These are phyloP conservation scores for Epichloe amarillans DNA, from an alignment of 2,329 filamentous ascomycete species.

Conservation along the genomic window DNA sequence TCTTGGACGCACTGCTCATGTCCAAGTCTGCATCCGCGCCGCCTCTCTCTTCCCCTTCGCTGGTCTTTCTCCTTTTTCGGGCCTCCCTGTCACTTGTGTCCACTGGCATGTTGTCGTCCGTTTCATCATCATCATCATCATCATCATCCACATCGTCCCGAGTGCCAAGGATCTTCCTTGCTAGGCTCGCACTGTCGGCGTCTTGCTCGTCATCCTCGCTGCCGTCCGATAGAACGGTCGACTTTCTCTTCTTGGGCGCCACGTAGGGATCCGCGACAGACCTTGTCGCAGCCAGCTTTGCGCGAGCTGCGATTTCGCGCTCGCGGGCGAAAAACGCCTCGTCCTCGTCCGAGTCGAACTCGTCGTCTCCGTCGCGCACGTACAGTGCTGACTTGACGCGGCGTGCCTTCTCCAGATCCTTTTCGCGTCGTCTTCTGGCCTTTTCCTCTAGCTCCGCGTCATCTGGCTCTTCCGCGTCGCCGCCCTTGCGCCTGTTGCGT, in stretches of 20 bases:
- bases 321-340: conserved; percentile 67
- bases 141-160: conserved; percentile 11
- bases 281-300: conserved; percentile 23
- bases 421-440: conserved; percentile 47
- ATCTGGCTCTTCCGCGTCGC: conserved; percentile 30
- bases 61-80: conserved; percentile 24
- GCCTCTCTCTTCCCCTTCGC: conserved; percentile 10
- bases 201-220: conserved; percentile 16
- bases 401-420: conserved; percentile 60
- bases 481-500: conserved; percentile 34
- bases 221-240: conserved; percentile 13
- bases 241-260: conserved; percentile 16
- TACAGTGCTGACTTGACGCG: conserved; percentile 78
- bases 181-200: conserved; percentile 11
- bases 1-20: background rate
- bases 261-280: conserved; percentile 6
- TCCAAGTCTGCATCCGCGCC: conserved; percentile 12
- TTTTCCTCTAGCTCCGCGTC: conserved; percentile 54
- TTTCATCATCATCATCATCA: conserved; percentile 10
- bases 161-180: conserved; percentile 12
- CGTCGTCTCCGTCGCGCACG: conserved; percentile 76
- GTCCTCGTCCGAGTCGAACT: conserved; percentile 62
- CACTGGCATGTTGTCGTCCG: conserved; percentile 16
- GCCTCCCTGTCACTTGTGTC: conserved; percentile 22
- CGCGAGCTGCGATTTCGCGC: conserved; percentile 40